phyloP scores from a whole-genome alignment of 768 basidiomycete genomes.

The Hypholoma sublateritium region DNA sequence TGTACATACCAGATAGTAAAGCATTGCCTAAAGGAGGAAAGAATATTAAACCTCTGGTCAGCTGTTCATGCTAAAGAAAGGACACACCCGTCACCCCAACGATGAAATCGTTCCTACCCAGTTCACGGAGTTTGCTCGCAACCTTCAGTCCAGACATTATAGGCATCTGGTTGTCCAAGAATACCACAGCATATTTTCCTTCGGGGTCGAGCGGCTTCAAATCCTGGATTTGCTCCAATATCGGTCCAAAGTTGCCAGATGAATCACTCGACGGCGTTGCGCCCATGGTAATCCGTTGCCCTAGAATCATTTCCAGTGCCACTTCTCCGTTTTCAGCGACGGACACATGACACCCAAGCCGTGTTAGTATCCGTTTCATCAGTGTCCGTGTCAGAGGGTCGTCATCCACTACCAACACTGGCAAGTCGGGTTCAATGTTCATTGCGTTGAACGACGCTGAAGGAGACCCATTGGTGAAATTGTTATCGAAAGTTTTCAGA shows the following conservation, averaged over 20 bases:
- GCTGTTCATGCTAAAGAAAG: background rate
- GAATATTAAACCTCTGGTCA: constrained; percentile 1
- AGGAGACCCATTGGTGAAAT: constrained; percentile 37
- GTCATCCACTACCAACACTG: constrained; percentile 82
- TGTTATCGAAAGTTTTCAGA: constrained; percentile 38
- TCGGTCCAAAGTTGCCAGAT: constrained; percentile 34
- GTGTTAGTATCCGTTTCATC: constrained; percentile 77
- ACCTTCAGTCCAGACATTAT: constrained; percentile 73
- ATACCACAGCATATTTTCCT: constrained; percentile 46
- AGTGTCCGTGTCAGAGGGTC: constrained; percentile 77
- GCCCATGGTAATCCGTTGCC: constrained; percentile 26
- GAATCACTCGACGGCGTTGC: constrained; percentile 40
- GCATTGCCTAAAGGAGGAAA: constrained; percentile 45
- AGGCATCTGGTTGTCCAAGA: constrained; percentile 81
- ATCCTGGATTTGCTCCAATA: constrained; percentile 33
- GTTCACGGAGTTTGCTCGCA: constrained; percentile 60
- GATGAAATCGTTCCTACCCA: constrained; percentile 74
- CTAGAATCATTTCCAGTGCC: constrained; percentile 71
- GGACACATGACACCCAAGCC: constrained; percentile 76
- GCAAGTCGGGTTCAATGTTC: constrained; percentile 51
- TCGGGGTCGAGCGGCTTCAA: constrained; percentile 23
- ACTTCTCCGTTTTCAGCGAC: constrained; percentile 84
- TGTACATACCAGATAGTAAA: constrained; percentile 41
- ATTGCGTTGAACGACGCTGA: constrained; percentile 35
- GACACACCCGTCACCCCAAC: constrained; percentile 72